Evolutionary conservation across 371 early-diverging fungal species (phyloP).

Genomic region (Astathelohania contejeani): DNA sequence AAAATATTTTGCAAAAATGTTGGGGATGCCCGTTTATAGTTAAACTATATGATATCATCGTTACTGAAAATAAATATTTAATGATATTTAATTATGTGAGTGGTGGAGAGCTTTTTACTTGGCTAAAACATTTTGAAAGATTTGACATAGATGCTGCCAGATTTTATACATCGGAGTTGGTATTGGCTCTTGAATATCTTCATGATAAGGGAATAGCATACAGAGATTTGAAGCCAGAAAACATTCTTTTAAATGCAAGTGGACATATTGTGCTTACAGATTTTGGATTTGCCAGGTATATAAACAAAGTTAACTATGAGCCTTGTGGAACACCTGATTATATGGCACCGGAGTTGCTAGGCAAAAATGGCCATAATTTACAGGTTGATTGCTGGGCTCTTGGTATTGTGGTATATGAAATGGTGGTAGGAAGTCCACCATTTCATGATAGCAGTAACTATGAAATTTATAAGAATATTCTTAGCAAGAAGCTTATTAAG

Average conservation of each 20-base stretch:
- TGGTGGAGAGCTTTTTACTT: conserved; percentile 82
- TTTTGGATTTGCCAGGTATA: conserved; percentile 52
- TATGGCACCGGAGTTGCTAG: conserved; percentile 56
- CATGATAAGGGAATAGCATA: conserved; percentile 64
- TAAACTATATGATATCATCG: conserved; percentile 70
- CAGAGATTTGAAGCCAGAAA: conserved; percentile 65
- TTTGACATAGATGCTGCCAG: conserved; percentile 38
- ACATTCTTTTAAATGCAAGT: conserved; percentile 49
- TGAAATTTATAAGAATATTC: conserved; percentile 54
- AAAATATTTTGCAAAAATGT: conserved; percentile 68
- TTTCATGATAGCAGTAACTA: conserved; percentile 76
- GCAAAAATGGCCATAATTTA: not conserved
- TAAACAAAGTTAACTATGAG: conserved; percentile 37
- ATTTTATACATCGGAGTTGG: conserved; percentile 72
- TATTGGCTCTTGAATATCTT: conserved; percentile 64
- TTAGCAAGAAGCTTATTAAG: not conserved
- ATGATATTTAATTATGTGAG: conserved; percentile 77
- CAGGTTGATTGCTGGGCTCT: conserved; percentile 85
- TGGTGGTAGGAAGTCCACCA: conserved; percentile 74
- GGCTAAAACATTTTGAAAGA: conserved; percentile 53
- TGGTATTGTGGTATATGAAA: conserved; percentile 82
- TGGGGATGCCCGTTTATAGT: conserved; percentile 64
- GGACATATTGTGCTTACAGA: conserved; percentile 53
- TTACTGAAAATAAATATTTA: conserved; percentile 64
- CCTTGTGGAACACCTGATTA: conserved; percentile 96